Evolutionary conservation across 1,284 basidiomycete species (phyloP), one percentile per base, ranked within the genome.

Genomic region (Leccinum fallax): DNA sequence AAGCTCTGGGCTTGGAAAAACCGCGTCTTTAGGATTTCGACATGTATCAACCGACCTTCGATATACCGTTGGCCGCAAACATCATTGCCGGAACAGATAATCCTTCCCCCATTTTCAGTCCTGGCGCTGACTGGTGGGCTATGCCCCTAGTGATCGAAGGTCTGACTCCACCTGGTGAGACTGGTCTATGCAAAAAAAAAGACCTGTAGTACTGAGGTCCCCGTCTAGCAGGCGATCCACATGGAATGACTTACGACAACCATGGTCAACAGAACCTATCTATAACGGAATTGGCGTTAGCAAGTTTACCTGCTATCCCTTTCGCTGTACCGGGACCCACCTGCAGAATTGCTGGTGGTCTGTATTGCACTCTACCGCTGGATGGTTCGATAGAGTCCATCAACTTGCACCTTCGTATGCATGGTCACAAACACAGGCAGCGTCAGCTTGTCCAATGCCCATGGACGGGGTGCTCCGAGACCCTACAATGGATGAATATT

Each of bases 401-500:
- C 48, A 61, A 21, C n/a, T 36, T 3, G n/a, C 60, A 62, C 34
- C 61, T 69, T 38, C 56, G 38, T 16, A 28, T 49, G 30, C 57
- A 62, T 28, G 52, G 66, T 7, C 43, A 70, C 13, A 40, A 34
- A 32, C 58, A 72, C 16, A 28, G 26, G 0, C 57, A 55, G n/a
- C 56, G 38, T 13, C 55, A 54, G 53, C 6, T 5, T 24, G 58
- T 59, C 19, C 57, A n/a, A 10, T 70, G 61, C 28, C 66, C 64
- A 4, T 70, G 68, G 64, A 19, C 10, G 21, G 58, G 58, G 2
- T 65, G 65, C 49, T 30, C 49, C 1, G n/a, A 51, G n/a, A 46
- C 16, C 11, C 43, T 65, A 32, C 49, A 52, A 40, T 59, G 59
- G 67, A 53, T 54, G 49, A 72, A 65, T 16, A 54, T 67, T 1